Percentiles rank a stretch among this genome's conserved stretches.
Conservation (phyloP, 805 yeast species). For the Barnettozyma vustinii region DNA sequence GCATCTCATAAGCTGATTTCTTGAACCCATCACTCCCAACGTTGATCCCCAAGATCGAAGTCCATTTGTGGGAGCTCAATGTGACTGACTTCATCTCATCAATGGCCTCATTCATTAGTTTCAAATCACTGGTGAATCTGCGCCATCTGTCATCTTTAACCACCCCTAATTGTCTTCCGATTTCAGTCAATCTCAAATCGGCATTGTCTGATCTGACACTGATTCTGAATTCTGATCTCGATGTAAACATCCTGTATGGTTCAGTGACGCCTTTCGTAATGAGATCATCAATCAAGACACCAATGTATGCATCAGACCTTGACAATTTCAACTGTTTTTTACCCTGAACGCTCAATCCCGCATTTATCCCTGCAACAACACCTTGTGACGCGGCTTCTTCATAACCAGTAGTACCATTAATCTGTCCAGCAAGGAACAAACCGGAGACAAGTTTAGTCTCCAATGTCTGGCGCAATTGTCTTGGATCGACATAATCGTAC, state of each 20-base stretch:
- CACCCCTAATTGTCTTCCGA: slow-evolving; percentile 63
- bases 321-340: slow-evolving; percentile 47
- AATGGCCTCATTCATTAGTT: slow-evolving; percentile 38
- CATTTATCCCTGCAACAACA: slow-evolving; percentile 90
- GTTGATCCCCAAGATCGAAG: slow-evolving; percentile 36
- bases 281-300: slow-evolving; percentile 89
- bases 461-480: slow-evolving; percentile 70
- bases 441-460: slow-evolving; percentile 81
- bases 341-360: slow-evolving; percentile 53
- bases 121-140: slow-evolving; percentile 39
- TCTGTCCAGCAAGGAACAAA: slow-evolving; percentile 89
- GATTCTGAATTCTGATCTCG: slow-evolving; percentile 89
- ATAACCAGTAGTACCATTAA: slow-evolving; percentile 97
- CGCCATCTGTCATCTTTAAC: slow-evolving; percentile 56
- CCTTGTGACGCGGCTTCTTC: slow-evolving; percentile 99
- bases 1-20: slow-evolving; percentile 66
- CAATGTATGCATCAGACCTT: slow-evolving; percentile 84
- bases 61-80: slow-evolving; percentile 63
- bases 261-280: slow-evolving; percentile 94
- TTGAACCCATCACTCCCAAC: slow-evolving; percentile 50
- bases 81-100: slow-evolving; percentile 39
- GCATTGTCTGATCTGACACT: slow-evolving; percentile 94
- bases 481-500: slow-evolving; percentile 92
- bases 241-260: slow-evolving; percentile 97
- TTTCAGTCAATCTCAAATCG: slow-evolving; percentile 70